Percentiles rank a stretch among this genome's conserved stretches.
These are phyloP conservation scores for Choanephora cucurbitarum DNA, from an alignment of 371 early-diverging fungal species.

Conservation along the genomic window DNA sequence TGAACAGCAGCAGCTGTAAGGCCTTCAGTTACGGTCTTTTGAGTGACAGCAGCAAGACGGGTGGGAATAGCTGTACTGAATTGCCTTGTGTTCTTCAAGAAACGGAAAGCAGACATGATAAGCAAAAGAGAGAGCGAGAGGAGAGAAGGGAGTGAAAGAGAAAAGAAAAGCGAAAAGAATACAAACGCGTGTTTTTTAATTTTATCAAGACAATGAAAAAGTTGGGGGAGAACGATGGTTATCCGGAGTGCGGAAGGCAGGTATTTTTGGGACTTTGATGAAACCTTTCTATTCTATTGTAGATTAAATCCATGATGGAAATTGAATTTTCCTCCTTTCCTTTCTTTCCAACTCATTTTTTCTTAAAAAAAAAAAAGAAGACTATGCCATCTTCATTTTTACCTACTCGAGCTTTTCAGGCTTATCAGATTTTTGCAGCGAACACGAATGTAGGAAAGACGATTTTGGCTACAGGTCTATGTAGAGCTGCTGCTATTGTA, in stretches of 20 bases:
- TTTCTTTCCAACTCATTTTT: conserved; percentile 13
- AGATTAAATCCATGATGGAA: too few relatives aligned
- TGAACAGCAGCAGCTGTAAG: conserved; percentile 63
- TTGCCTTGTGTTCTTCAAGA: conserved; percentile 41
- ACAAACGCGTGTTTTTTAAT: conserved; percentile 2
- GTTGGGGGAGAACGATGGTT: conserved; percentile 12
- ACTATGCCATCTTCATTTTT: conserved; percentile 50
- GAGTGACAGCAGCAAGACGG: conserved; percentile 57
- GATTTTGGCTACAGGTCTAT: conserved; percentile 69
- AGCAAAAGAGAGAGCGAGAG: conserved; percentile 12
- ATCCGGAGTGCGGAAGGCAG: background rate
- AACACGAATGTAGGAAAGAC: conserved; percentile 91
- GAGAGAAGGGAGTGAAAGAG: conserved; percentile 16
- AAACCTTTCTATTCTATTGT: conserved; percentile 5
- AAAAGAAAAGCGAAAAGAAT: background rate
- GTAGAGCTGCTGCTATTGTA: conserved; percentile 55
- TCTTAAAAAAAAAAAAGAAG: too few relatives aligned
- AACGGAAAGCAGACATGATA: conserved; percentile 44
- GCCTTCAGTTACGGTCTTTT: conserved; percentile 31
- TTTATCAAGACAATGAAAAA: conserved; percentile 7
- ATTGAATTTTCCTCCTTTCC: conserved; percentile 9
- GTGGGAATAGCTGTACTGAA: conserved; percentile 55
- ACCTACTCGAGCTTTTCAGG: conserved; percentile 64
- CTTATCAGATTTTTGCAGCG: conserved; percentile 75
- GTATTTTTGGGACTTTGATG: background rate